Base-by-base conservation (phyloP, 2,329 filamentous ascomycete species). In the Aspergillus floridensis region DNA sequence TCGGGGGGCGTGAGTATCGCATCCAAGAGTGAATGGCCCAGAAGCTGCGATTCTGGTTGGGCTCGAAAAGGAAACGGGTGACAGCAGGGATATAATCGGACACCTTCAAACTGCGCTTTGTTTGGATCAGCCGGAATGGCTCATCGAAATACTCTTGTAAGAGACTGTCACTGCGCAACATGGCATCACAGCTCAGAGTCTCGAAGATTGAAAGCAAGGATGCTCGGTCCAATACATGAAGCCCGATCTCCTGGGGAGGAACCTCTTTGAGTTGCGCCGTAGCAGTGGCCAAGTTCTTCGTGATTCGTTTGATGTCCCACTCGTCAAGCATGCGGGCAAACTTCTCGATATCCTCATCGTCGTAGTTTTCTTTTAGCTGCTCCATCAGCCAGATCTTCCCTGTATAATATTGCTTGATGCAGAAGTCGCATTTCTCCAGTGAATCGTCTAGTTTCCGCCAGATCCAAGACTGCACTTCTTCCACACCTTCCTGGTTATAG, bases 201-300 rank as follows among this genome's bases (percentile, higher is more conserved):
- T 98, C 93, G 68, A 96, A 96, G 31, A 98, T 85, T 11, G 91
- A 88, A 59, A 95, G 84, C 53, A 96, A 84, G 6, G 91, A 86
- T 29, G 84, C 79, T 1, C 83, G 77, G 29, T 84, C 81, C 26
- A 87, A 72, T 26, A 80, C 74, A 55, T 75, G 73, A 38, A 85
- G 77, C 22, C 76, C 79, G 44, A 85, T 80, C 59, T 81, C 69
- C 48, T 82, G 76, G 3, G 80, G 78, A 2, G 84, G 79, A 7
- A 82, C 72, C 12, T 74, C 74, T 59, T 78, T 76, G 46, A 89
- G 81, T 54, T 83, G 82, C 2, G 80, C 70, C 54, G 82, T 80
- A 2, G 86, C 87, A 65, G 77, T 81, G n/a, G 77, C 72, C 29
- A 91, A 75, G 51, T 87, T 88, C 51, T 77, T 75, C 46, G 82